Percentiles rank a stretch among this genome's conserved stretches.
phyloP scores from a whole-genome alignment of 805 yeast genomes.

The Monosporozyma siamensis region DNA sequence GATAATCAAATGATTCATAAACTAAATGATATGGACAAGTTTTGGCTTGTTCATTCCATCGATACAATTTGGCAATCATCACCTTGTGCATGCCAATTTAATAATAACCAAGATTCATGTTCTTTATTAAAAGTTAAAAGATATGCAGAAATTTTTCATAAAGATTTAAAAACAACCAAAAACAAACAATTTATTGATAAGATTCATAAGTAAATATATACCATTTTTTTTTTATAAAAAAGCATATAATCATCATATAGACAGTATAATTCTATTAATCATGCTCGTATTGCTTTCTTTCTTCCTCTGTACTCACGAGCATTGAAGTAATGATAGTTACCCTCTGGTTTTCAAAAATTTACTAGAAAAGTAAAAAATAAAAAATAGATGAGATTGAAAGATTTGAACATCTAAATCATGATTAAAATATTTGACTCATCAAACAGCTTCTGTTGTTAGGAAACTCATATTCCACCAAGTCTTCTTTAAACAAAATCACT shows the following conservation, averaged over 20 bases:
- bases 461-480: too few relatives aligned
- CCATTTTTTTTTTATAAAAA: not conserved
- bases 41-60: constrained; percentile 48
- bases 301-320: too few relatives aligned
- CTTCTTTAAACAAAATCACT: too few relatives aligned
- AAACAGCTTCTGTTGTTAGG: too few relatives aligned
- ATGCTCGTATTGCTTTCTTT: too few relatives aligned
- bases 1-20: constrained; percentile 44
- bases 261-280: too few relatives aligned
- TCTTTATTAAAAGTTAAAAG: constrained; percentile 53
- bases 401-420: too few relatives aligned
- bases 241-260: not conserved
- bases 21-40: constrained; percentile 43
- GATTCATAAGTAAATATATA: not conserved
- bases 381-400: too few relatives aligned
- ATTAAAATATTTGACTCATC: too few relatives aligned
- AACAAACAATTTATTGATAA: not conserved
- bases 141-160: constrained; percentile 42
- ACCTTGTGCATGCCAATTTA: constrained; percentile 40
- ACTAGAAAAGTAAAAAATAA: too few relatives aligned
- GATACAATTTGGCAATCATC: constrained; percentile 53
- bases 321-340: too few relatives aligned
- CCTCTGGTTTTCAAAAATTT: too few relatives aligned
- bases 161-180: not conserved
- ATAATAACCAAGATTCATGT: constrained; percentile 36